Evolutionary conservation across 108 stramenopile species (phyloP).

Genomic region (Ochromonas danica): DNA sequence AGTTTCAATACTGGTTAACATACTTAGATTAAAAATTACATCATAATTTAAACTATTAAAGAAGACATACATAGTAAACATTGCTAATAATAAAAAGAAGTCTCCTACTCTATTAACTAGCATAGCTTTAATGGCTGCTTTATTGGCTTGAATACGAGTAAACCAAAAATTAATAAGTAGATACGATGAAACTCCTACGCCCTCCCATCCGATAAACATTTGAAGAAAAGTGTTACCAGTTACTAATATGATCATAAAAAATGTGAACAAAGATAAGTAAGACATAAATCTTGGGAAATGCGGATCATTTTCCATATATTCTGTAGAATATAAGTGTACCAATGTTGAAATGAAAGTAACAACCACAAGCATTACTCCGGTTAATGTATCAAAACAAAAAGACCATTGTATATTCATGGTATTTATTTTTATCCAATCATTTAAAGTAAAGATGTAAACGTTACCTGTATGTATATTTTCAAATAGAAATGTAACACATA

Average conservation of each 20-base stretch:
- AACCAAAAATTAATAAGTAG: conserved; percentile 60
- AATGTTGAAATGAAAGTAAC: conserved; percentile 47
- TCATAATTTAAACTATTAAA: conserved; percentile 31
- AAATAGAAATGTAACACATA: conserved; percentile 26
- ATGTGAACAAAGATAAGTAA: conserved; percentile 56
- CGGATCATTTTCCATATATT: conserved; percentile 55
- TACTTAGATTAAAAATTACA: neutral
- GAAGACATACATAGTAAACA: conserved; percentile 9
- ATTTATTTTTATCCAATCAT: conserved; percentile 45
- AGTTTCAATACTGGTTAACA: neutral
- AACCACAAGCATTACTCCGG: conserved; percentile 41
- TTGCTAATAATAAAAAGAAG: conserved; percentile 31
- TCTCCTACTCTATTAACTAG: conserved; percentile 40
- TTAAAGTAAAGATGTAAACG: conserved; percentile 27
- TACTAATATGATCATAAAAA: conserved; percentile 55
- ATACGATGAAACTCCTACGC: conserved; percentile 55
- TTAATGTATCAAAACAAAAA: conserved; percentile 53
- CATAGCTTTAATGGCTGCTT: conserved; percentile 56
- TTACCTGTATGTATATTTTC: neutral
- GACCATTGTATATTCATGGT: conserved; percentile 47
- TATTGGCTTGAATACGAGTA: conserved; percentile 56
- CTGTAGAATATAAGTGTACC: conserved; percentile 51
- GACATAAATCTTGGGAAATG: conserved; percentile 52
- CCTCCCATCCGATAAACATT: conserved; percentile 58
- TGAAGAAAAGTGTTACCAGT: conserved; percentile 43